Base-by-base conservation (phyloP, 768 basidiomycete species). In the Pulveroboletus sp. region DNA sequence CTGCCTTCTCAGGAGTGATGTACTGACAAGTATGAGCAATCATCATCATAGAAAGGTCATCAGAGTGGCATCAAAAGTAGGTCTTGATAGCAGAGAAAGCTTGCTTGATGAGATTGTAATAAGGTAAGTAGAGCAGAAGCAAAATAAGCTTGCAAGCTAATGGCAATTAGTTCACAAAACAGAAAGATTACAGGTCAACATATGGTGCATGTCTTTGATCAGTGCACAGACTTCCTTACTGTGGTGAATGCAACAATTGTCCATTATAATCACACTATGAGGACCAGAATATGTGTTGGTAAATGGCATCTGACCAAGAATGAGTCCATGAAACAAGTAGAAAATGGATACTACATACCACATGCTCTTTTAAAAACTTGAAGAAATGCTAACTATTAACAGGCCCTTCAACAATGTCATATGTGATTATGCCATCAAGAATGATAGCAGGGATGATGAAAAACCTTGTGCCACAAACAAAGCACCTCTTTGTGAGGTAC, bases 261-360 rank as follows among this genome's bases (percentile, higher is more conserved):
- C 59, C 20, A 62, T 54, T 2, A 67, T 23, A 3, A 65, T 46
- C 5, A 67, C 43, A 42, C 52, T 53, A 13, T 19, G 19, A 12
- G 39, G 38, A 2, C 43, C 32, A 13, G 49, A 34, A 24, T 55
- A 55, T 4, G 45, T 32, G 11, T 38, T 51, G 0, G 45, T 54
- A 9, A 54, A 51, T 0, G 34, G 43, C 45, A 55, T 51, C 46
- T 54, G 6, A n/a, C n/a, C n/a, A n/a, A n/a, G n/a, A n/a, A n/a
- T n/a, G n/a, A n/a, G n/a, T n/a, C n/a, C n/a, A n/a, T n/a, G n/a
- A n/a, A n/a, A n/a, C n/a, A n/a, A n/a, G n/a, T n/a, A n/a, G n/a
- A n/a, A n/a, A n/a, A n/a, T n/a, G n/a, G n/a, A n/a, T n/a, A n/a
- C n/a, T 31, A 16, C 12, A 16, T 46, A 47, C 54, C 1, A 60